Evolutionary conservation across 2,329 filamentous ascomycete species (phyloP).

Genomic region (Knufia fluminis): DNA sequence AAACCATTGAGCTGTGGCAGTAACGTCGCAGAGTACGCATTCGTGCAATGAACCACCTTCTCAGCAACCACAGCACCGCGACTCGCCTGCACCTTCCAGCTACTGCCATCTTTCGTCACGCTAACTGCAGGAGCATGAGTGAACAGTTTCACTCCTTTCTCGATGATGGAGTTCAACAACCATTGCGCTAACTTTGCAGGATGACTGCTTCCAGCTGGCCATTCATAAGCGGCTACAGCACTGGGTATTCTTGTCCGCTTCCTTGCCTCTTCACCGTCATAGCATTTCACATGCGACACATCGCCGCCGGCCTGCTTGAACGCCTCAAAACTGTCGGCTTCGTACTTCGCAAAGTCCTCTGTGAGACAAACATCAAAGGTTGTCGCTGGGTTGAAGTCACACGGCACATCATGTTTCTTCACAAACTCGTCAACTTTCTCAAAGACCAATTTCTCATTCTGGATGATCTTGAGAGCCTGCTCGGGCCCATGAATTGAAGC

Average conservation of each 20-base stretch:
- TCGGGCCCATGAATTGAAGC: conserved; percentile 33
- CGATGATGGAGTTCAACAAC: conserved; percentile 32
- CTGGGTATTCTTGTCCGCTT: conserved; percentile 30
- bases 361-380: conserved; percentile 44
- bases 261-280: conserved; percentile 33
- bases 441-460: conserved; percentile 36
- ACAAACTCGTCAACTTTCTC: conserved; percentile 36
- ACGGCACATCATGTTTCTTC: conserved; percentile 32
- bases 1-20: conserved; percentile 34
- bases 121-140: conserved; percentile 35
- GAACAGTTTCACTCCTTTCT: conserved; percentile 33
- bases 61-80: conserved; percentile 38
- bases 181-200: conserved; percentile 44
- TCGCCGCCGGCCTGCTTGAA: conserved; percentile 38
- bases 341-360: conserved; percentile 37
- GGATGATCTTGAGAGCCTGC: conserved; percentile 40
- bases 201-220: conserved; percentile 42
- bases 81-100: conserved; percentile 38
- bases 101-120: conserved; percentile 17
- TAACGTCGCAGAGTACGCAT: conserved; percentile 45
- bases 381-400: conserved; percentile 39
- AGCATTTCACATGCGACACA: conserved; percentile 28
- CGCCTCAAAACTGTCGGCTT: conserved; percentile 32
- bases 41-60: conserved; percentile 51
- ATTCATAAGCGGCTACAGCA: conserved; percentile 41